Evolutionary conservation across 2,329 filamentous ascomycete species (phyloP).

Genomic region (Balansia obtecta): DNA sequence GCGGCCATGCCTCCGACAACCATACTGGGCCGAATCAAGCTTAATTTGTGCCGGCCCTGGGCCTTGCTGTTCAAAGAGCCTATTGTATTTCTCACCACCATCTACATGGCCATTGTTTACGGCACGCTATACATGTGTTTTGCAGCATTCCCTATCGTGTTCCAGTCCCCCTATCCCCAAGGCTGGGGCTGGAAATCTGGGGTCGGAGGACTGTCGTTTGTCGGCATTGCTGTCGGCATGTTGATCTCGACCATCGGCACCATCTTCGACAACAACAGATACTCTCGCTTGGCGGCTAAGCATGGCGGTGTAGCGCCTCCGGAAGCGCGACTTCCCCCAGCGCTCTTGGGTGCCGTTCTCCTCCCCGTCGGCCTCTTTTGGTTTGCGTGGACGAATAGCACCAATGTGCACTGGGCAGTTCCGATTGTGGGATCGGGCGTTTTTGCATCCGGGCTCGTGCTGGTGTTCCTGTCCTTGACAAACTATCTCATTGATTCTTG

Average conservation of each 20-base stretch:
- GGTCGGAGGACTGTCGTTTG: conserved; percentile 47
- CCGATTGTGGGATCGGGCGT: conserved; percentile 28
- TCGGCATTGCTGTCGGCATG: conserved; percentile 54
- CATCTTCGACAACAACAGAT: conserved; percentile 41
- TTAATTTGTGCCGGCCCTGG: conserved; percentile 50
- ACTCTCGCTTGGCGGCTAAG: conserved; percentile 29
- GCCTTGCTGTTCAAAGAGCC: conserved; percentile 53
- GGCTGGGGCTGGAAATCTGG: conserved; percentile 45
- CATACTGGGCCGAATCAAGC: conserved; percentile 37
- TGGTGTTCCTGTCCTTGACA: conserved; percentile 53
- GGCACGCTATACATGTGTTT: conserved; percentile 43
- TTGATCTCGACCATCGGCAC: conserved; percentile 40
- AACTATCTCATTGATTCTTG: conserved; percentile 58
- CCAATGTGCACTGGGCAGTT: conserved; percentile 45
- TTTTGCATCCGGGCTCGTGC: conserved; percentile 44
- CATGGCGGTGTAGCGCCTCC: conserved; percentile 47
- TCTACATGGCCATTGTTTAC: conserved; percentile 52
- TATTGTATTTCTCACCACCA: conserved; percentile 49
- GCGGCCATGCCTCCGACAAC: conserved; percentile 28
- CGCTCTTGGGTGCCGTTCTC: conserved; percentile 44
- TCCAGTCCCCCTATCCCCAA: conserved; percentile 27
- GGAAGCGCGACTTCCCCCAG: conserved; percentile 48
- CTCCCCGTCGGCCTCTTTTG: conserved; percentile 51
- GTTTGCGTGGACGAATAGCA: conserved; percentile 52
- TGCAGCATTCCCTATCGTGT: conserved; percentile 48